Base-by-base conservation (phyloP, 176 grass and related monocot genomes). In the Ananas comosus region DNA sequence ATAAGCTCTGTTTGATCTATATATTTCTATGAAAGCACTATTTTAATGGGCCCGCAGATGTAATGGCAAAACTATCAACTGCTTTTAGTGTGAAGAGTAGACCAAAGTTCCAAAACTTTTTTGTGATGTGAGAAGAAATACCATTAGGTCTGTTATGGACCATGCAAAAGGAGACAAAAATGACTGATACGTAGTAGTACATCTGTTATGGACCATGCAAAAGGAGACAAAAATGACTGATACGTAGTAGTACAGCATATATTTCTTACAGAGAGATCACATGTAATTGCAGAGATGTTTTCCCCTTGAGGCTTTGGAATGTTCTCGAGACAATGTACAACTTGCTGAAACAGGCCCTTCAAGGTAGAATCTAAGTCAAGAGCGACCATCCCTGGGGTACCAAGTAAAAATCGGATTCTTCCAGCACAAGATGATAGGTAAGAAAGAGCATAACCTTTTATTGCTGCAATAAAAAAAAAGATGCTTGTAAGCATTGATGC, bases 371-470 rank as follows among this genome's bases (percentile, higher is more conserved):
- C 93, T 64, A 97, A 74, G 74, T 97, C 89, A 79, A 97, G 93
- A 72, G 89, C 93, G 58, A 97, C 93, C 93, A 97, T 97, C 69
- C 93, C 93, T 53, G 93, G 93, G 78, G 93, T 92, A 50, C 93
- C 93, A 82, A 97, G 83, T 79, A 97, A 92, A 79, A 92, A 97
- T 49, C 93, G 84, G 71, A 92, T 97, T 78, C 93, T 88, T 80
- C 86, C 86, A 58, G 86, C 93, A 85, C 83, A 73, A 83, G 88
- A 81, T 79, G 84, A 90, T 78, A 97, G 82, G 80, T 92, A 97
- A 69, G 93, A 97, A 66, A 97, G 76, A 56, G 93, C 93, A 72
- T 90, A 92, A 56, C 93, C 89, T 78, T 90, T 97, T 85, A 97
- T 97, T 66, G 89, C 93, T 91, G 86, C 73, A 81, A 83, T 79